Base-by-base conservation (phyloP, 2,329 filamentous ascomycete species). In the Bipolaris oryzae region DNA sequence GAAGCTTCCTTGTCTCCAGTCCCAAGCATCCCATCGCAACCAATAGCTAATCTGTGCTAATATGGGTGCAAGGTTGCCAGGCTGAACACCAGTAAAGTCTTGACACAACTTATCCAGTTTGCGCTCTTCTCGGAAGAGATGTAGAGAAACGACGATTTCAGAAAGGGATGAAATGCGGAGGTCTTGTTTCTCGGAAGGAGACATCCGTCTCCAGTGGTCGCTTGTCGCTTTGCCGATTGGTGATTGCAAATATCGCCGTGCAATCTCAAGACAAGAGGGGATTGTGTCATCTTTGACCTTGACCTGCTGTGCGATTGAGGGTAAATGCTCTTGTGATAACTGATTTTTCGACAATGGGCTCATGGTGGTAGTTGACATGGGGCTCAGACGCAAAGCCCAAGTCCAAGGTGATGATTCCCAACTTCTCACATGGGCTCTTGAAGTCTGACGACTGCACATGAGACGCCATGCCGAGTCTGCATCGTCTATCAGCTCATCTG, bases 51-150 rank as follows among this genome's bases (percentile, higher is more conserved):
- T 82, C 72, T 97, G 94, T 43, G 89, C 87, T 41, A 98, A 79
- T 1, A 97, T 75, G 15, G 90, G 87, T n/a, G 86, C 85, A 20
- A 98, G 76, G 39, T 83, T 80, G 13, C 80, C 76, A 20, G 77
- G 66, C 39, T 81, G 77, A 18, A 74, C 75, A 45, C 71, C 75
- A 10, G 80, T 76, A n/a, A 77, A 73, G 60, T 84, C 81, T n/a
- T 78, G 76, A 42, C 81, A 80, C 52, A 80, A 77, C 3, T 88
- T 84, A 58, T 91, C 86, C 1, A 99, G 83, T 71, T 96, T 98
- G 60, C 90, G 84, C 73, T 99, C 95, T 74, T 99, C 94, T 0
- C 90, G 84, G n/a, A 96, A 80, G 3, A 98, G 81, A 77, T 99
- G 95, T 11, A 99, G 80, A 0, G 86, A 89, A 37, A 88, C 80